Conservation (phyloP, 129 eudicot species). For the Artemisia argyi region DNA sequence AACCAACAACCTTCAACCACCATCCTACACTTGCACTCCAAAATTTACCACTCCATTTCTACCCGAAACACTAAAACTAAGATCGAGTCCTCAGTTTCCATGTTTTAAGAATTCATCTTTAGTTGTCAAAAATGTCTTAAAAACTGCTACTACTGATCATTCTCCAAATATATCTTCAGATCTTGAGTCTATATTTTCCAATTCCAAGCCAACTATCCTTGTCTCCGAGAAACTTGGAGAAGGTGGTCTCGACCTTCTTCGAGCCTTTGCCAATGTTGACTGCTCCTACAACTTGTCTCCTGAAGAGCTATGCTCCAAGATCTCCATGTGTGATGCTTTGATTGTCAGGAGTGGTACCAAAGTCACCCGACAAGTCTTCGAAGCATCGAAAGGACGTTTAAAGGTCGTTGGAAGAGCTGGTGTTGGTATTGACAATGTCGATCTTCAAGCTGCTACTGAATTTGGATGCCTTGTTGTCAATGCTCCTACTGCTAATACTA, state of each 20-base stretch:
- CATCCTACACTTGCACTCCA: no score
- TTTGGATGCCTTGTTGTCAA: slow-evolving; percentile 78
- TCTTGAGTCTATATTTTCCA: neutral
- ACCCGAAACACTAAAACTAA: no score
- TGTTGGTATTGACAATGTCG: slow-evolving; percentile 79
- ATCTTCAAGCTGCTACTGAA: slow-evolving; percentile 82
- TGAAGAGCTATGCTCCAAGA: slow-evolving; percentile 56
- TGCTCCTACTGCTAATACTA: slow-evolving; percentile 82
- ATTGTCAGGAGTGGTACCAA: slow-evolving; percentile 80
- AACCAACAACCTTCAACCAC: no score
- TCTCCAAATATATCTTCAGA: neutral
- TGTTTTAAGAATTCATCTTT: neutral
- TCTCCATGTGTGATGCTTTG: slow-evolving; percentile 56
- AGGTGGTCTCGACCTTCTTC: slow-evolving; percentile 56
- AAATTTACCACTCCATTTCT: no score
- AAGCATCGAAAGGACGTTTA: slow-evolving; percentile 64
- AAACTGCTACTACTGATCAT: neutral
- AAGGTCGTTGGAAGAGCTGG: slow-evolving; percentile 88
- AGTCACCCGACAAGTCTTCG: slow-evolving; percentile 65
- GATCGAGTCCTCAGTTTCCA: no score
- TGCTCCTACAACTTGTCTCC: slow-evolving; percentile 54
- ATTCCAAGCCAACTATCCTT: slow-evolving; percentile 48
- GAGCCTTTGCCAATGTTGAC: slow-evolving; percentile 50
- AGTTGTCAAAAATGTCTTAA: neutral
- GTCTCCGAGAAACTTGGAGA: slow-evolving; percentile 87